Base-by-base conservation (phyloP, 2,329 filamentous ascomycete species). In the Verticillium alfalfae region DNA sequence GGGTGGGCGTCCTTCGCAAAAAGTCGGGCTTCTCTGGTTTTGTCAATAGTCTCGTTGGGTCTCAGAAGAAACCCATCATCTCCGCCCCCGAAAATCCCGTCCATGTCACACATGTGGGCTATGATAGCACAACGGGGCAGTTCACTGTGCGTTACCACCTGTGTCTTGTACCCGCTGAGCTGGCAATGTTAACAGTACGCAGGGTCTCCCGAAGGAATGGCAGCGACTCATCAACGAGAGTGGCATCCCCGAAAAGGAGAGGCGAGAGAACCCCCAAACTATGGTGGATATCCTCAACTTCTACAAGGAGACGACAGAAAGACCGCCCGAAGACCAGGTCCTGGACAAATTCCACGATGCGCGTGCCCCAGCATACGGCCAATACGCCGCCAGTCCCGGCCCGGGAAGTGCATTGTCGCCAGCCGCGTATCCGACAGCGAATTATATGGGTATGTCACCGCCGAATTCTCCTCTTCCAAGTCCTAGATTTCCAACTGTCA, bases 171-270 rank as follows among this genome's bases (percentile, higher is more conserved):
- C 62, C 61, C 36, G 54, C 41, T 57, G 62, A 60, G 54, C 61
- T 18, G 60, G 61, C 37, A 39, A 57, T 49, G n/a, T 64, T 69
- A 65, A 67, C 63, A 60, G 49, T 12, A 34, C 45, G 64, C 71
- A 95, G 93, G 95, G 95, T 66, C 84, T 99, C 34, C 95, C 95
- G 18, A 96, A 95, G 76, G 95, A 98, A 84, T 99, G 95, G 95
- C 94, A 98, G 78, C 89, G 92, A 64, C 86, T 97, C 73, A 87
- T 99, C 71, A 92, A 94, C 78, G 93, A 97, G 76, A 97, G 92
- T 75, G 95, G 95, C 66, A 97, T 99, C 70, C 91, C 93, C 34
- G 93, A 97, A 78, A 93, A 95, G 78, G 95, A 98, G 74, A 91
- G 96, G 75, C 91, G 94, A 74, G 91, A 97, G 76, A 93, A 98